These are phyloP conservation scores for Neurospora sp. DNA, from an alignment of 495 filamentous ascomycete genomes.

Conservation along the genomic window DNA sequence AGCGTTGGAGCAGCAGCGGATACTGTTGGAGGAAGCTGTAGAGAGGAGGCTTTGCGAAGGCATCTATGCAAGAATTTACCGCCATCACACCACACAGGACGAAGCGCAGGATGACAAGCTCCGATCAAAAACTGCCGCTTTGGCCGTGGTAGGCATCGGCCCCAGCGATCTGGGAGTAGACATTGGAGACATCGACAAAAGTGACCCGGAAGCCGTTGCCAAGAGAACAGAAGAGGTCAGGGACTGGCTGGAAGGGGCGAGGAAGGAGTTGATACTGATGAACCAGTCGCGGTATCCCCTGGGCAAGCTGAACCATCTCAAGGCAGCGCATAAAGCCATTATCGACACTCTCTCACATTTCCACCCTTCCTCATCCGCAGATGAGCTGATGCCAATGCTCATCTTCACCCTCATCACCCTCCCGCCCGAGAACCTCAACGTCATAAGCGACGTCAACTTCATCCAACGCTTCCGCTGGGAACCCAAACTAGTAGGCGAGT, in stretches of 20 bases:
- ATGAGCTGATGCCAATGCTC: constrained; percentile 91
- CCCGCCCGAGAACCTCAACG: constrained; percentile 73
- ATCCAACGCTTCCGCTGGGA: constrained; percentile 87
- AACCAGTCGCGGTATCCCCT: constrained; percentile 76
- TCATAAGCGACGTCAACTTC: constrained; percentile 88
- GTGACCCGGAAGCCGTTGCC: constrained; percentile 37
- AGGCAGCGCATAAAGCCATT: constrained; percentile 82
- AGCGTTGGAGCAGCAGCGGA: constrained; percentile 62
- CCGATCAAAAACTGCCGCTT: constrained; percentile 84
- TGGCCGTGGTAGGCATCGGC: constrained; percentile 83
- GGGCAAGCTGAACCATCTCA: constrained; percentile 85
- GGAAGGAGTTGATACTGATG: constrained; percentile 71
- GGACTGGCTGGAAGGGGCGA: constrained; percentile 59
- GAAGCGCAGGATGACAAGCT: constrained; percentile 93
- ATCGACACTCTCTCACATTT: constrained; percentile 72
- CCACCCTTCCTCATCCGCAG: constrained; percentile 86
- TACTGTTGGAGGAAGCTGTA: constrained; percentile 81
- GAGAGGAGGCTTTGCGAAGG: constrained; percentile 80
- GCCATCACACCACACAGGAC: constrained; percentile 85
- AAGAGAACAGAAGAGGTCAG: constrained; percentile 64
- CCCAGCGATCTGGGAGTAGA: constrained; percentile 79
- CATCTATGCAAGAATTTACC: constrained; percentile 80
- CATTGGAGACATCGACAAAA: constrained; percentile 38
- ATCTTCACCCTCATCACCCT: constrained; percentile 93
- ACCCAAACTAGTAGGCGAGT: constrained; percentile 80